Evolutionary conservation across 2,329 filamentous ascomycete species (phyloP).

Genomic region (Ceratocystis albifundus): DNA sequence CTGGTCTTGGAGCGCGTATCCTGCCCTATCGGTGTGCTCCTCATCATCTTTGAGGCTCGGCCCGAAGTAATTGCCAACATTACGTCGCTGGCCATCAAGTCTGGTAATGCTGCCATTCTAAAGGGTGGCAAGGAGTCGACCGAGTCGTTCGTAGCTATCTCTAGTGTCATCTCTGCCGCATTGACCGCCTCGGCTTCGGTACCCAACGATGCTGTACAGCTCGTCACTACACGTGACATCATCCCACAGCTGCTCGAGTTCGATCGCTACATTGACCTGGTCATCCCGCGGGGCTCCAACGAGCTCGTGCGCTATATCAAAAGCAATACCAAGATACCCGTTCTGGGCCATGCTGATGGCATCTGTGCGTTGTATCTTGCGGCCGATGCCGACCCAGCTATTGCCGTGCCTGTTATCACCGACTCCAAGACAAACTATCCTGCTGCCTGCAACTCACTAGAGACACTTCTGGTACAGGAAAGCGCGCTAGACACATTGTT

Average conservation of each 20-base stretch:
- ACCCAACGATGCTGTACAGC: conserved; percentile 77
- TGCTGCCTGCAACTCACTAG: conserved; percentile 88
- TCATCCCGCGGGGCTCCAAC: conserved; percentile 84
- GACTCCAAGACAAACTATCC: conserved; percentile 93
- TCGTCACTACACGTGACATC: conserved; percentile 84
- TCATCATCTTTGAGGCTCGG: conserved; percentile 96
- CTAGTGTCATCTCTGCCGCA: conserved; percentile 68
- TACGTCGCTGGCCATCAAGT: conserved; percentile 88
- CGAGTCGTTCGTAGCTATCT: conserved; percentile 87
- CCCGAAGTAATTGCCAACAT: conserved; percentile 99
- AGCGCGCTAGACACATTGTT: conserved; percentile 55
- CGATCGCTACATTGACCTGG: conserved; percentile 82
- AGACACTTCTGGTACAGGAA: conserved; percentile 78
- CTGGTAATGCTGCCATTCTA: conserved; percentile 89
- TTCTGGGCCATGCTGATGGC: conserved; percentile 91
- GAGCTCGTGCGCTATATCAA: conserved; percentile 87
- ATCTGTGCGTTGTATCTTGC: conserved; percentile 82
- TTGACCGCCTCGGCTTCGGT: conserved; percentile 58
- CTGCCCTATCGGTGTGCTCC: conserved; percentile 90
- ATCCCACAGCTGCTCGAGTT: conserved; percentile 79
- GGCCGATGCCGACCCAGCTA: conserved; percentile 57
- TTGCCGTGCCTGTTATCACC: conserved; percentile 65
- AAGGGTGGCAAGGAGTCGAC: conserved; percentile 96
- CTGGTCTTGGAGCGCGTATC: conserved; percentile 77
- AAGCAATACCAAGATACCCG: conserved; percentile 80